These are phyloP conservation scores for Nicotiana undulata DNA, from an alignment of 257 asterid genomes.

Conservation along the genomic window DNA sequence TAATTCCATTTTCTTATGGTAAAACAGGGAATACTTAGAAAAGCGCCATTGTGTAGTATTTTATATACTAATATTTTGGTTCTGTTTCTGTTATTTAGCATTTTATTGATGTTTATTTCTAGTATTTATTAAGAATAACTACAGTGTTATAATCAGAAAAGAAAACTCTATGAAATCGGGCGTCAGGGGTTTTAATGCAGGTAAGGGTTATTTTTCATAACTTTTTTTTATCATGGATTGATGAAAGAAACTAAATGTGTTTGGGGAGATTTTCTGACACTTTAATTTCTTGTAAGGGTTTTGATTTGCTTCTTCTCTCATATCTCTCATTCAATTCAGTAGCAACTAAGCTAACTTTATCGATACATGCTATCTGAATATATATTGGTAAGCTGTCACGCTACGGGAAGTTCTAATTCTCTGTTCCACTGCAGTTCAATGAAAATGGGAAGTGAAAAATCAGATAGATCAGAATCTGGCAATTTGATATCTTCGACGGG, in stretches of 20 bases:
- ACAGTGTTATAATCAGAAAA: not conserved
- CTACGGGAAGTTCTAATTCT: not conserved
- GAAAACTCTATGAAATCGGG: too few species aligned
- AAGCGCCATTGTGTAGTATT: not conserved
- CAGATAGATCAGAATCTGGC: not conserved
- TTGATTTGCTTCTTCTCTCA: not conserved
- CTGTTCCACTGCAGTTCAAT: not conserved
- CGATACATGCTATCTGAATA: not conserved
- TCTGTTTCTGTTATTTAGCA: not conserved
- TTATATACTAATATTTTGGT: not conserved
- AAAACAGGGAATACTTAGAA: not conserved
- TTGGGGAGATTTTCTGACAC: not conserved
- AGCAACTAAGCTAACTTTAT: not conserved
- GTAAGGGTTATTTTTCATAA: not conserved
- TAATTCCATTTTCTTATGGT: not conserved
- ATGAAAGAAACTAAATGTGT: not conserved
- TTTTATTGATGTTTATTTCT: not conserved
- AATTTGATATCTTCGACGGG: not conserved
- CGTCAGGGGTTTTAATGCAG: not conserved
- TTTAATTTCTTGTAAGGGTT: not conserved
- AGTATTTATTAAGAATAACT: not conserved
- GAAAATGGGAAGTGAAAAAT: not conserved
- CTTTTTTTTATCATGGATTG: not conserved
- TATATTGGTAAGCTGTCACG: not conserved
- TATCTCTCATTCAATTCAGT: too few species aligned